Conservation (phyloP, 2,329 filamentous ascomycete species). For the Alternaria ventricosa region DNA sequence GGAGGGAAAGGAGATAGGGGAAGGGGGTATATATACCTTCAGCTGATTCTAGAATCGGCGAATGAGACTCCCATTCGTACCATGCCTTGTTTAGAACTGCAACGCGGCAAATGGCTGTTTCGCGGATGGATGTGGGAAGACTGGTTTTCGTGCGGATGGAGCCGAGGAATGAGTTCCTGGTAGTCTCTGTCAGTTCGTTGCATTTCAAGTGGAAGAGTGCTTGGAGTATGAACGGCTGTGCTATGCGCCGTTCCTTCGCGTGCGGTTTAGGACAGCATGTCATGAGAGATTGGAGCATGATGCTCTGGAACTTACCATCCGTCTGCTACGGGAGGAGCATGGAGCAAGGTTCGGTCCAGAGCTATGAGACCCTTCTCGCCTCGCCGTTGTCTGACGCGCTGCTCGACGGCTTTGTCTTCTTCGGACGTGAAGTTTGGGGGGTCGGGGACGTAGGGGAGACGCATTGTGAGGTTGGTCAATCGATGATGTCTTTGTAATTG, state of each 20-base stretch:
- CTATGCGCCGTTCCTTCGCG: not conserved
- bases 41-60: conserved; percentile 62
- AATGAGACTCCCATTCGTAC: conserved; percentile 86
- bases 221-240: not conserved
- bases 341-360: conserved; percentile 61
- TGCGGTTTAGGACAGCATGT: not conserved
- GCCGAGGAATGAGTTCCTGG: conserved; percentile 62
- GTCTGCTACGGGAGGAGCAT: conserved; percentile 62
- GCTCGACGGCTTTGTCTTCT: conserved; percentile 59
- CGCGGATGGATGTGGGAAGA: conserved; percentile 63
- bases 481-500: not conserved
- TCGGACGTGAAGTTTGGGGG: conserved; percentile 55
- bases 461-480: conserved; percentile 50
- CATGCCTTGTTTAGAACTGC: conserved; percentile 80
- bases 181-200: not conserved
- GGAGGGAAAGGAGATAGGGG: no score
- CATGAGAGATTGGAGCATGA: not conserved
- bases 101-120: conserved; percentile 81
- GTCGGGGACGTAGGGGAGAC: conserved; percentile 61
- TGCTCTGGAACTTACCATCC: conserved; percentile 53
- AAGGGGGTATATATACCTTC: conserved; percentile 1
- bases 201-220: no score
- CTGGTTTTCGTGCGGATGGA: conserved; percentile 62
- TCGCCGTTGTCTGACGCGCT: conserved; percentile 59
- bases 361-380: conserved; percentile 58